Evolutionary conservation across 495 filamentous ascomycete genomes (phyloP).

Genomic region (Xeromyces bisporus): DNA sequence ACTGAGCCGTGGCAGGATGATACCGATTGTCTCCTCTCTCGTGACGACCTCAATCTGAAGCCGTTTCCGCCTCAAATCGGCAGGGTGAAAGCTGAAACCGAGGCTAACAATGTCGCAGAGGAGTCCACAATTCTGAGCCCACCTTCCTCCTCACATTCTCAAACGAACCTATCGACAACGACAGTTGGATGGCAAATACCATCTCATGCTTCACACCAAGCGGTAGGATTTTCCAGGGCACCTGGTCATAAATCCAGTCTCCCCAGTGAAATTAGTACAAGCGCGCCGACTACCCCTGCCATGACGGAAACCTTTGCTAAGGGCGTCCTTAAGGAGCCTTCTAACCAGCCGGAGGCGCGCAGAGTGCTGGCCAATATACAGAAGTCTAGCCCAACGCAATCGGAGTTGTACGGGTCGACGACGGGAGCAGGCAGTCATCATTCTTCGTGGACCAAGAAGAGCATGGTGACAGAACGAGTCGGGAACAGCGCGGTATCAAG

Average conservation of each 20-base stretch:
- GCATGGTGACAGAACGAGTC: conserved; percentile 10
- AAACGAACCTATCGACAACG: conserved; percentile 18
- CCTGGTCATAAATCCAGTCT: conserved; percentile 3
- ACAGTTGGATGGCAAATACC: conserved; percentile 15
- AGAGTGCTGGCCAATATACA: neutral
- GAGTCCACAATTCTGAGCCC: conserved; percentile 5
- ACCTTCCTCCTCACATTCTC: conserved; percentile 19
- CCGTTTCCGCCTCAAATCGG: conserved; percentile 25
- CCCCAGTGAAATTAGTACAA: conserved; percentile 3
- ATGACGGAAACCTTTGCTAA: neutral
- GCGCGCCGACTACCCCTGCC: neutral
- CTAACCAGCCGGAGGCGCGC: neutral
- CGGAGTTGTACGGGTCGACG: conserved; percentile 17
- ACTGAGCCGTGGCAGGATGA: conserved; percentile 17
- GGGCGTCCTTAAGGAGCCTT: conserved; percentile 2
- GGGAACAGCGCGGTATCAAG: conserved; percentile 5
- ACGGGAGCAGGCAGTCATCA: no score
- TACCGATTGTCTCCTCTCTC: conserved; percentile 12
- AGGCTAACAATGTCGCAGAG: conserved; percentile 31
- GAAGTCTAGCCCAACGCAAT: conserved; percentile 10
- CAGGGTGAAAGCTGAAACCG: conserved; percentile 23
- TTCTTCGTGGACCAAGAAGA: no score
- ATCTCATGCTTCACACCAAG: conserved; percentile 6
- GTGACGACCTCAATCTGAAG: conserved; percentile 13
- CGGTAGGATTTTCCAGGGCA: neutral